Base-by-base conservation (phyloP, 1,284 basidiomycete species). In the Schizophyllum commune region DNA sequence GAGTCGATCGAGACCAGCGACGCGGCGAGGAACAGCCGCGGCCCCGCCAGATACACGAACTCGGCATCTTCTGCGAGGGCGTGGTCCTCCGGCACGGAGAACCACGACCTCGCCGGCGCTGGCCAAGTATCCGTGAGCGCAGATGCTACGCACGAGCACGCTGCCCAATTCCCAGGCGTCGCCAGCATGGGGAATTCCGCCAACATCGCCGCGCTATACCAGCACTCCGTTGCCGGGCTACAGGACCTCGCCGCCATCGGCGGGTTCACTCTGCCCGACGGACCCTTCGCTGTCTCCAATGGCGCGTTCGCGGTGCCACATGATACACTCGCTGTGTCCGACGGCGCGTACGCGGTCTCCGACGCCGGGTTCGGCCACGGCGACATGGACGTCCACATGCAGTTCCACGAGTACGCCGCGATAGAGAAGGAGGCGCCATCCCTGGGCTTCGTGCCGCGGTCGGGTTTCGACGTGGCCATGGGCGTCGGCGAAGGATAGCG, bases 151-250 rank as follows among this genome's bases (percentile, higher is more conserved):
- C 58, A 61, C 62, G 58, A 20, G 20, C 2, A 51, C 39, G 56
- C 52, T 55, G 22, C 52, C 56, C 4, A 11, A 32, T 54, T 19
- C 58, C 17, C 19, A 58, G 56, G 52, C 58, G 58, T 56, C 60
- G 61, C 58, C 60, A 58, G 19, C 54, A 19, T 13, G 2, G 20
- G 9, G 53, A 32, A 21, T 11, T n/a, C 11, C 20, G 19, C 4
- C 19, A 20, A n/a, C 11, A 55, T 32, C 27, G 20, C 53, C 11
- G 53, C 19, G 3, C 19, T 20, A 32, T 20, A 21, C 27, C 27
- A 19, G 53, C 19, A 55, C 32, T n/a, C 56, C 56, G 62, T n/a
- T 55, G 62, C 32, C 8, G 55, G 8, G 47, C 61, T 21, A 8
- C 15, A 6, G 7, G 32, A 32, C 17, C 5, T 22, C 11, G 5